These are phyloP conservation scores for Eimeria sp. DNA, from an alignment of 169 alveolate species.

Conservation along the genomic window DNA sequence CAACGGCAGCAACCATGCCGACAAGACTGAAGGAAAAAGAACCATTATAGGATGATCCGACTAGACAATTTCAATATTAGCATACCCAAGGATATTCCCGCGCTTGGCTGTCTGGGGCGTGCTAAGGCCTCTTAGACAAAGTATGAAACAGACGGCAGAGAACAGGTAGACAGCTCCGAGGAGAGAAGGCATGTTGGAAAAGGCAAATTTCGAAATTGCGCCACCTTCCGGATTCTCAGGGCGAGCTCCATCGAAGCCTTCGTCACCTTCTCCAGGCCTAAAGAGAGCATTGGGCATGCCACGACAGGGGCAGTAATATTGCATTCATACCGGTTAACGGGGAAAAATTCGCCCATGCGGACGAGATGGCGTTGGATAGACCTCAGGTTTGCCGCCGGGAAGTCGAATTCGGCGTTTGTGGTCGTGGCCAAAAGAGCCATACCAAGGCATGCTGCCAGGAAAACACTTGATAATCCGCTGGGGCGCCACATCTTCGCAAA, in stretches of 20 bases:
- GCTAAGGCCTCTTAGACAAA: constrained; percentile 86
- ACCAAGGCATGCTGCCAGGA: constrained; percentile 73
- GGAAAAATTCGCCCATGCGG: constrained; percentile 81
- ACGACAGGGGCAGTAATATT: background rate
- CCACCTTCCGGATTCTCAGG: constrained; percentile 73
- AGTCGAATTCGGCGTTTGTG: constrained; percentile 66
- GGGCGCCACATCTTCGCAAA: constrained; percentile 74
- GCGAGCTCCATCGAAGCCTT: constrained; percentile 63
- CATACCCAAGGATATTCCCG: constrained; percentile 87
- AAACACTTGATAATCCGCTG: constrained; percentile 57
- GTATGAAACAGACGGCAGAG: constrained; percentile 86
- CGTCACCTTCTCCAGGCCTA: constrained; percentile 82
- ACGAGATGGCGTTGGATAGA: constrained; percentile 68
- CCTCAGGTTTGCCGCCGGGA: constrained; percentile 73
- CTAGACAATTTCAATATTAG: background rate
- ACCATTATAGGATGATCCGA: no score
- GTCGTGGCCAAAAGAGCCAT: constrained; percentile 52
- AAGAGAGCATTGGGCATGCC: background rate
- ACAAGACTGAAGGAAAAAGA: constrained; percentile 77
- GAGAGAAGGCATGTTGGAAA: constrained; percentile 79
- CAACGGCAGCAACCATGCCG: constrained; percentile 86
- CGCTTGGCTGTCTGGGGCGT: constrained; percentile 86
- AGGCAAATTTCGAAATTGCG: constrained; percentile 29
- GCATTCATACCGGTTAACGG: constrained; percentile 75
- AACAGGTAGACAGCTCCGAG: constrained; percentile 83